Conservation (phyloP, 257 asterid genomes). For the Salvia hispanica region DNA sequence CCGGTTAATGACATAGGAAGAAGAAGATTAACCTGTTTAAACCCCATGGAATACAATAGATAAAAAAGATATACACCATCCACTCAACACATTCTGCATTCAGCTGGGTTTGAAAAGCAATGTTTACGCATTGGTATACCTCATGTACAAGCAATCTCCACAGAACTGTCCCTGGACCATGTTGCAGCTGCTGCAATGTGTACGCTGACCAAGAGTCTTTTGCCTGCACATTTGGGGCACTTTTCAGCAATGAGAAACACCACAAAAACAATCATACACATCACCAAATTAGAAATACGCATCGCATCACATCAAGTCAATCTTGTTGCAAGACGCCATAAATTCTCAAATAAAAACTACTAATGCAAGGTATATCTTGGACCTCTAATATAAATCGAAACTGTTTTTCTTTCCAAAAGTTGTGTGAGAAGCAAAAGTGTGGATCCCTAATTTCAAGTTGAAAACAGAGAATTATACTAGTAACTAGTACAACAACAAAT, state of each 20-base stretch:
- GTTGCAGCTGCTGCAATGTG: slow-evolving; percentile 72
- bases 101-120: too few species aligned
- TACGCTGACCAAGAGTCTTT: slow-evolving; percentile 91
- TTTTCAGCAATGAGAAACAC: neutral
- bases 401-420: too few species aligned
- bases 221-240: slow-evolving; percentile 52
- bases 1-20: too few species aligned
- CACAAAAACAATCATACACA: neutral
- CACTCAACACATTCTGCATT: slow-evolving; percentile 7
- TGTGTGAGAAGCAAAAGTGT: too few species aligned
- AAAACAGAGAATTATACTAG: too few species aligned
- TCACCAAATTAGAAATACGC: slow-evolving; percentile 3
- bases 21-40: neutral
- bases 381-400: too few species aligned
- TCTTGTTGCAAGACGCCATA: neutral
- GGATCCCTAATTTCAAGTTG: too few species aligned
- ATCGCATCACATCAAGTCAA: slow-evolving; percentile 14
- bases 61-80: neutral
- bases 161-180: slow-evolving; percentile 96
- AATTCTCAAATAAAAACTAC: neutral
- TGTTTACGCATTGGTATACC: too few species aligned
- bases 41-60: neutral
- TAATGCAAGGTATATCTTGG: too few species aligned
- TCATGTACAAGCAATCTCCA: slow-evolving; percentile 96
- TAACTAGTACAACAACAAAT: neutral